Percentiles rank a stretch among this genome's conserved stretches.
These are phyloP conservation scores for Phytophthora gonapodyides DNA, from an alignment of 352 stramenopile genomes.

Conservation along the genomic window DNA sequence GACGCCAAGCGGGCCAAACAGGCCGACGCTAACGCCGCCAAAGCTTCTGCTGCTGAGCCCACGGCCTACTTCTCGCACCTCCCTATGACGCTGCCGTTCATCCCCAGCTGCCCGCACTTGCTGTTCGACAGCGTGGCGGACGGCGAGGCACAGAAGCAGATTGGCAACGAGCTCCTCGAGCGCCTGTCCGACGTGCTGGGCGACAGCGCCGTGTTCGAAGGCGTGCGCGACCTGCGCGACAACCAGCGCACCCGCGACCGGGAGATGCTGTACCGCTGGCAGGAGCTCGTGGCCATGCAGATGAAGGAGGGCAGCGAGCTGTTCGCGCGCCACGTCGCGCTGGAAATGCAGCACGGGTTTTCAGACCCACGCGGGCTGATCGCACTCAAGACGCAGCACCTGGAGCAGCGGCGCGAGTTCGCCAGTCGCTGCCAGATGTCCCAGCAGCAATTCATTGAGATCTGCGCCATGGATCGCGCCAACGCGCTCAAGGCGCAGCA, in stretches of 20 bases:
- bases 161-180: conserved; percentile 62
- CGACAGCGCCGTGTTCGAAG: conserved; percentile 71
- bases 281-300: conserved; percentile 78
- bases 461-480: conserved; percentile 68
- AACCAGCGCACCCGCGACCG: conserved; percentile 68
- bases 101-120: conserved; percentile 60
- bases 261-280: conserved; percentile 78
- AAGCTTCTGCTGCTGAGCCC: conserved; percentile 15
- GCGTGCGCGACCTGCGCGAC: conserved; percentile 59
- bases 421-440: conserved; percentile 70
- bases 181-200: conserved; percentile 61
- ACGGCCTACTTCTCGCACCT: conserved; percentile 56
- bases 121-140: conserved; percentile 62
- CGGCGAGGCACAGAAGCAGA: conserved; percentile 37
- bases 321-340: conserved; percentile 55
- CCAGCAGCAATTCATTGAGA: conserved; percentile 80
- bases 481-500: conserved; percentile 69
- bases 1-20: conserved; percentile 40
- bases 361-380: conserved; percentile 55
- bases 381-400: conserved; percentile 61
- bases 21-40: conserved; percentile 9
- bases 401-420: conserved; percentile 72
- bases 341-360: conserved; percentile 52
- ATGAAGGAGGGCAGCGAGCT: conserved; percentile 84
- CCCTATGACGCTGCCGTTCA: conserved; percentile 58